These are phyloP conservation scores for Cystobasidium ongulense DNA, from an alignment of 768 basidiomycete genomes.

Conservation along the genomic window DNA sequence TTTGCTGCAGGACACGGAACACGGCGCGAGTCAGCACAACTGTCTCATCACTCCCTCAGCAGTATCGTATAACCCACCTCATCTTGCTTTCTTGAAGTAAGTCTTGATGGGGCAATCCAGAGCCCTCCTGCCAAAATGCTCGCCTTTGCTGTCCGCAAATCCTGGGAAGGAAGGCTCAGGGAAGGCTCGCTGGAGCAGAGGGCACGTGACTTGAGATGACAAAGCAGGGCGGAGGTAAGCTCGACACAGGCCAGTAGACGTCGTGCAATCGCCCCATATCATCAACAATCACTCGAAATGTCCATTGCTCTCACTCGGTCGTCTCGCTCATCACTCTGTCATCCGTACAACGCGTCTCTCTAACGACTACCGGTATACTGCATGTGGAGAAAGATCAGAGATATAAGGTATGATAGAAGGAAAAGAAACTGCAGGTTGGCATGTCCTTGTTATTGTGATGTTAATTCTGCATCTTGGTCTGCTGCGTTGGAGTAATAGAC, in stretches of 20 bases:
- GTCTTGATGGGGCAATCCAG: background rate
- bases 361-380: too few species aligned
- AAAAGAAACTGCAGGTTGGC: too few species aligned
- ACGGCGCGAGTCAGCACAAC: background rate
- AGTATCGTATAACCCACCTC: background rate
- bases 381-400: too few species aligned
- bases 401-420: too few species aligned
- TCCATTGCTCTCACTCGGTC: background rate
- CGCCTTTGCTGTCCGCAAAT: background rate
- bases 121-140: background rate
- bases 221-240: background rate
- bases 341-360: too few species aligned
- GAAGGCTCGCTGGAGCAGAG: background rate
- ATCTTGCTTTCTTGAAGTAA: background rate
- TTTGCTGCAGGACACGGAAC: constrained; percentile 2
- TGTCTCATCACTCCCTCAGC: background rate
- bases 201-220: background rate
- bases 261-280: too few species aligned
- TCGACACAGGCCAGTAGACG: background rate
- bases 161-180: background rate
- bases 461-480: too few species aligned
- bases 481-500: too few species aligned
- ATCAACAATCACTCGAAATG: background rate
- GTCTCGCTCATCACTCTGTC: too few species aligned
- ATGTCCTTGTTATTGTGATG: too few species aligned